Evolutionary conservation across 1,139 yeast species (phyloP), one percentile per base, ranked within the genome.

Genomic region (Saccharomycopsis hybrid): DNA sequence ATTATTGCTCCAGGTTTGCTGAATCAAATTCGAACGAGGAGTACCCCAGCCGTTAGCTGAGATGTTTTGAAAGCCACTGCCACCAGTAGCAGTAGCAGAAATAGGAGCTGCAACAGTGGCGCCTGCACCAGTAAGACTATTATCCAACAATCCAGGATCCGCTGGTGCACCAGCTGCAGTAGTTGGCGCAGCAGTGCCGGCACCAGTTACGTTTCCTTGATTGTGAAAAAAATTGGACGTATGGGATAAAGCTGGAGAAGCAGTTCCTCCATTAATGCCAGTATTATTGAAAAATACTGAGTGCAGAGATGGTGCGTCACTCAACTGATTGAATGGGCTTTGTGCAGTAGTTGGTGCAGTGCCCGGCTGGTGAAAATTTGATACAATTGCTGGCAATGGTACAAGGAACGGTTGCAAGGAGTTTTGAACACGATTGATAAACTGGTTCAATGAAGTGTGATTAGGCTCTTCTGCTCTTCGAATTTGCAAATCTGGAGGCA

Each of bases 391-490:
- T 3, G 79, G 76, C 52, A 82, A 70, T 1, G 46, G 40, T 9
- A 75, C 71, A 48, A 74, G 64, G 62, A 85, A 85, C 1, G 95
- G 94, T 41, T 72, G 74, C n/a, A 64, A 60, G 50, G 65, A 71
- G 55, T 80, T 79, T 51, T 73, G 76, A 13, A 81, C 67, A 5
- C 63, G 58, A 37, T 67, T 69, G 54, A 79, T 71, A 47, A 78
- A 70, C 7, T 72, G 74, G 40, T 67, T 68, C 57, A 80, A 67
- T 0, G 79, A 64, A 41, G 62, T 43, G 24, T 30, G 43, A 7
- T 24, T 28, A 28, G 47, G 25, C 49, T 77, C 80, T 39, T 70
- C 79, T 39, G 68, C 71, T 41, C 90, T 73, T 55, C 85, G 74
- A 51, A 87, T 70, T 45, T 69, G 67, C 56, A 87, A 67, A 52